Evolutionary conservation across 495 filamentous ascomycete species (phyloP), one percentile per base, ranked within the genome.

Genomic region (Hypoxylon trugodes): DNA sequence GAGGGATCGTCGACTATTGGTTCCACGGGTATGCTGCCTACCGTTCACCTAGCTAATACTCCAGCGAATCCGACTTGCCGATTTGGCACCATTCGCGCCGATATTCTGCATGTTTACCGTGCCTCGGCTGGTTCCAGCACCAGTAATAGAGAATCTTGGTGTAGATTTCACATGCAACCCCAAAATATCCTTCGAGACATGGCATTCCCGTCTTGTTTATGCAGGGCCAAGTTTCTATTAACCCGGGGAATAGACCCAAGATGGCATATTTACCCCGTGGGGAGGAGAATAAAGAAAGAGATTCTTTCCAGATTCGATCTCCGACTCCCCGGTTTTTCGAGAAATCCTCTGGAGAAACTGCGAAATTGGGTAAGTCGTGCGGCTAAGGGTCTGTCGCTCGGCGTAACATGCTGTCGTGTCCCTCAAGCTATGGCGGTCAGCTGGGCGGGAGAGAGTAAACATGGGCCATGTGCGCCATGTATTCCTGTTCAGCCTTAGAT

Each of bases 141-240:
- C 52, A 55, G 42, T 53, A 68, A 54, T 36, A 45, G 48, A 32
- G 33, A 50, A 49, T 30, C n/a, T 45, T 42, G 40, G 21, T 10
- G 52, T 38, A 25, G 28, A 36, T 43, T 68, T 64, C 65, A 61
- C 63, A 61, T 66, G 51, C 22, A 13, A 28, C 28, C 46, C 8
- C n/a, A 24, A 33, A 52, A 35, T 16, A 25, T 41, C 40, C 37
- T n/a, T n/a, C 26, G 3, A 48, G 22, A 52, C 43, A 56, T 51
- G 24, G 37, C 56, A 65, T 60, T 56, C 43, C 50, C 60, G 51
- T 52, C 51, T 61, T 25, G 24, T 38, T 53, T 53, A 41, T 58
- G 46, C 52, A 58, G 10, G 28, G 38, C 63, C 40, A 61, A 57
- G 57, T 46, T 46, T 42, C 19, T 42, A 4, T 37, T 26, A 37